A percentile compares a stretch with the other conserved stretches of the same genome.
Evolutionary conservation across 345 rosid species (phyloP).

Genomic region (Syzygium aqueum): DNA sequence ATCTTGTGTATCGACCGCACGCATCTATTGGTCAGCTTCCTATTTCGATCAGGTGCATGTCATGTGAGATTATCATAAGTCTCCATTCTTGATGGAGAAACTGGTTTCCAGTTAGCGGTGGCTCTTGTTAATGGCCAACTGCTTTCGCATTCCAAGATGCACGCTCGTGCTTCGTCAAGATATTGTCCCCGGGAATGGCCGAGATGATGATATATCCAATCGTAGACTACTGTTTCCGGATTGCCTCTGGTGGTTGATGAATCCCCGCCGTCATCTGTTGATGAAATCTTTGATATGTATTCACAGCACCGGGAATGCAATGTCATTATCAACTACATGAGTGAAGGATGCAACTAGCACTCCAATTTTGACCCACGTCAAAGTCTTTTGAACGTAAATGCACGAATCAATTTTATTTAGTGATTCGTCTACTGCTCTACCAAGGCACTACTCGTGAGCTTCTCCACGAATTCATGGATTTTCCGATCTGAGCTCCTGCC

Average conservation of each 20-base stretch:
- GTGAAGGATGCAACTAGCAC: neutral
- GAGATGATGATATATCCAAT: neutral
- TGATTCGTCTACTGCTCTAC: neutral
- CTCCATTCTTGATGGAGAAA: neutral
- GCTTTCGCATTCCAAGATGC: neutral
- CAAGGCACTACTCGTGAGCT: neutral
- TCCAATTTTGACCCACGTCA: neutral
- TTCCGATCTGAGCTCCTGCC: neutral
- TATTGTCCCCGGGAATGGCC: neutral
- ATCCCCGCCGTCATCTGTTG: neutral
- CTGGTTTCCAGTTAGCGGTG: neutral
- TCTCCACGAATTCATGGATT: neutral
- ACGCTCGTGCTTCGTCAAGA: neutral
- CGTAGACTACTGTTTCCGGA: neutral
- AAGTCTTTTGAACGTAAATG: neutral
- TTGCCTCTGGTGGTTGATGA: neutral
- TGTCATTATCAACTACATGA: neutral
- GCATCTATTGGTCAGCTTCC: neutral
- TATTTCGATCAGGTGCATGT: neutral
- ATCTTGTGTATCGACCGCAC: neutral
- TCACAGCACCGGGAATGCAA: neutral
- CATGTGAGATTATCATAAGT: neutral
- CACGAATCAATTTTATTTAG: neutral
- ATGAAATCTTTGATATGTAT: neutral
- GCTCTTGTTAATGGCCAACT: neutral